Evolutionary conservation across 257 asterid species (phyloP).

Genomic region (Fraxinus quadrangulata): DNA sequence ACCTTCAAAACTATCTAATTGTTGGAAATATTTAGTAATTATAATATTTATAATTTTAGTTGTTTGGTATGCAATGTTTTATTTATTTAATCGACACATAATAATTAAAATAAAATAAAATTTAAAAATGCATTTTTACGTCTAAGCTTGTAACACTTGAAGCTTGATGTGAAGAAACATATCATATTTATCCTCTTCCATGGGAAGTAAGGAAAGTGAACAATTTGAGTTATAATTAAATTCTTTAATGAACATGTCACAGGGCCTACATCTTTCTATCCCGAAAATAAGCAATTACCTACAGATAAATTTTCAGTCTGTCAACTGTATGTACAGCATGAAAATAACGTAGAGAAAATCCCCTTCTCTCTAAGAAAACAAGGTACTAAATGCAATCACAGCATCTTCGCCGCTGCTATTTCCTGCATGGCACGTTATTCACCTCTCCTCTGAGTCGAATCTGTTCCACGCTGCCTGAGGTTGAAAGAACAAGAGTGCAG

Average conservation of each 20-base stretch:
- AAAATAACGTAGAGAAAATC: slow-evolving; percentile 9
- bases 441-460: slow-evolving; percentile 95
- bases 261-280: slow-evolving; percentile 11
- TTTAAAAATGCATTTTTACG: no score
- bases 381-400: slow-evolving; percentile 20
- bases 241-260: background rate
- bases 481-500: slow-evolving; percentile 18
- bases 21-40: no score
- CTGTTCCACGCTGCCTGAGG: slow-evolving; percentile 93
- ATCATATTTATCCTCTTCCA: no score
- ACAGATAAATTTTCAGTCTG: slow-evolving; percentile 10
- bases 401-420: slow-evolving; percentile 10
- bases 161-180: no score
- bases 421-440: slow-evolving; percentile 27
- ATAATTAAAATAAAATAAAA: no score
- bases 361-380: slow-evolving; percentile 22
- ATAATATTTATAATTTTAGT: no score
- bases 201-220: no score
- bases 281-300: slow-evolving; percentile 1
- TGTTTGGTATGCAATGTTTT: no score
- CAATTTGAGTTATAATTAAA: background rate
- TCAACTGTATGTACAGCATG: slow-evolving; percentile 26
- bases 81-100: no score
- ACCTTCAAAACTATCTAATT: no score
- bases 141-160: no score